Evolutionary conservation across 2,329 filamentous ascomycete genomes (phyloP).

Genomic region (Hirsutella thompsonii): DNA sequence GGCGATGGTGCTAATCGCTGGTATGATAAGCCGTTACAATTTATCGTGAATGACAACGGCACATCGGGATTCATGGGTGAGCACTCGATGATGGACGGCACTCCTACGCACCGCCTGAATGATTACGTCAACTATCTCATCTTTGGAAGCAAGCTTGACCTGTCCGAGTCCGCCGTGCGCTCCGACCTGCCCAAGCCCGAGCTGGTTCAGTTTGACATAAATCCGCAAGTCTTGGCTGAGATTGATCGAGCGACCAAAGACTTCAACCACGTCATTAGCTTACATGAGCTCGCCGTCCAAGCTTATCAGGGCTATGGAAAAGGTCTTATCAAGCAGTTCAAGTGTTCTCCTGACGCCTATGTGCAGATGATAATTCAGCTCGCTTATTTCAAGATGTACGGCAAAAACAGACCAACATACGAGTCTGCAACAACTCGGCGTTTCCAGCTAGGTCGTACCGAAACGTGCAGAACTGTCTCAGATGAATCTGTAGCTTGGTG

Average conservation of each 20-base stretch:
- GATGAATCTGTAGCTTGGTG: slow-evolving; percentile 89
- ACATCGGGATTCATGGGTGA: slow-evolving; percentile 96
- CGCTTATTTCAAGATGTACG: slow-evolving; percentile 98
- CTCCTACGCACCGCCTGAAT: slow-evolving; percentile 90
- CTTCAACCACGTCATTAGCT: slow-evolving; percentile 68
- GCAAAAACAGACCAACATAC: slow-evolving; percentile 94
- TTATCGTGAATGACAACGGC: slow-evolving; percentile 96
- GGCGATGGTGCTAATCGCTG: slow-evolving; percentile 91
- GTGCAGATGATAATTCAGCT: slow-evolving; percentile 98
- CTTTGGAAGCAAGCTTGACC: slow-evolving; percentile 88
- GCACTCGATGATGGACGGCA: slow-evolving; percentile 99
- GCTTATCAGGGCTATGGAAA: slow-evolving; percentile 97
- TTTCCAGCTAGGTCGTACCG: slow-evolving; percentile 92
- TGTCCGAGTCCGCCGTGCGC: slow-evolving; percentile 64
- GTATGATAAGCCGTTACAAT: slow-evolving; percentile 97
- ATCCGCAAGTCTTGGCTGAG: slow-evolving; percentile 58
- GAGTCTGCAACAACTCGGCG: slow-evolving; percentile 90
- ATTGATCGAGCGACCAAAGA: slow-evolving; percentile 68
- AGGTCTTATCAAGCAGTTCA: slow-evolving; percentile 98
- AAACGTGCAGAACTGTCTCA: slow-evolving; percentile 86
- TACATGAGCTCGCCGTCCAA: slow-evolving; percentile 87
- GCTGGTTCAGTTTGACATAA: slow-evolving; percentile 66
- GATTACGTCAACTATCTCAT: slow-evolving; percentile 89
- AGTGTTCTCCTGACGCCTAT: slow-evolving; percentile 92
- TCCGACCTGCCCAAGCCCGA: slow-evolving; percentile 74